Percentiles rank a stretch among this genome's conserved stretches.
Conservation (phyloP, 805 yeast genomes). For the Candida berthetii region DNA sequence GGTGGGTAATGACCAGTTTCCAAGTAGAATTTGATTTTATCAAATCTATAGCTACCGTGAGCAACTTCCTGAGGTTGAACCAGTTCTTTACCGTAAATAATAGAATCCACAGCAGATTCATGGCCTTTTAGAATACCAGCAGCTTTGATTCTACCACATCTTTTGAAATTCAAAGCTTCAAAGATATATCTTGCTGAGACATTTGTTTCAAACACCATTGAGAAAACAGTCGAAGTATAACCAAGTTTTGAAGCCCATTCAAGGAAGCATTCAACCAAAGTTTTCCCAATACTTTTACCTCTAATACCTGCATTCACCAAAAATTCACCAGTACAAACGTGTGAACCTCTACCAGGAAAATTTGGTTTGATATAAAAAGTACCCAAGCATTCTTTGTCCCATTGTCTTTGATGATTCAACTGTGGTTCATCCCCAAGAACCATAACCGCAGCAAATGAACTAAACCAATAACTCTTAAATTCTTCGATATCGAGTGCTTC, state of each 20-base stretch:
- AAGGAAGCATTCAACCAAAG: conserved; percentile 74
- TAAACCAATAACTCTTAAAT: conserved; percentile 85
- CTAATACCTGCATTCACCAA: conserved; percentile 90
- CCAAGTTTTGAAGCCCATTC: conserved; percentile 92
- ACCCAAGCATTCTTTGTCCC: conserved; percentile 94
- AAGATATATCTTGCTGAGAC: conserved; percentile 74
- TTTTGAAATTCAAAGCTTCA: conserved; percentile 68
- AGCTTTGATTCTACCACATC: conserved; percentile 76
- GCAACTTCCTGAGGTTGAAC: conserved; percentile 48
- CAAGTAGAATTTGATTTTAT: conserved; percentile 68
- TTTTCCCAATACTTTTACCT: conserved; percentile 86
- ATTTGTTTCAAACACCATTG: conserved; percentile 84
- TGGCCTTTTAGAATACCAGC: conserved; percentile 86
- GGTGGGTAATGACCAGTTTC: conserved; percentile 86
- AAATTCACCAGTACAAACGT: conserved; percentile 86
- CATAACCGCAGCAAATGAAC: conserved; percentile 73
- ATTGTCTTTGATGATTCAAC: conserved; percentile 50
- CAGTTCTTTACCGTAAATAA: conserved; percentile 78
- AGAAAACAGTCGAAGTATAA: conserved; percentile 77
- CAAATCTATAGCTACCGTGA: conserved; percentile 57
- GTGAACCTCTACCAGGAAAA: conserved; percentile 89
- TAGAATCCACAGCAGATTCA: conserved; percentile 80
- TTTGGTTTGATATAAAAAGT: conserved; percentile 80
- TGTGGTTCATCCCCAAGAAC: conserved; percentile 69
- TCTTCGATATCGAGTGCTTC: conserved; percentile 72